A percentile compares a stretch with the other conserved stretches of the same genome.
phyloP scores from a whole-genome alignment of 2,329 filamentous ascomycete species.

The Aspergillus persii region DNA sequence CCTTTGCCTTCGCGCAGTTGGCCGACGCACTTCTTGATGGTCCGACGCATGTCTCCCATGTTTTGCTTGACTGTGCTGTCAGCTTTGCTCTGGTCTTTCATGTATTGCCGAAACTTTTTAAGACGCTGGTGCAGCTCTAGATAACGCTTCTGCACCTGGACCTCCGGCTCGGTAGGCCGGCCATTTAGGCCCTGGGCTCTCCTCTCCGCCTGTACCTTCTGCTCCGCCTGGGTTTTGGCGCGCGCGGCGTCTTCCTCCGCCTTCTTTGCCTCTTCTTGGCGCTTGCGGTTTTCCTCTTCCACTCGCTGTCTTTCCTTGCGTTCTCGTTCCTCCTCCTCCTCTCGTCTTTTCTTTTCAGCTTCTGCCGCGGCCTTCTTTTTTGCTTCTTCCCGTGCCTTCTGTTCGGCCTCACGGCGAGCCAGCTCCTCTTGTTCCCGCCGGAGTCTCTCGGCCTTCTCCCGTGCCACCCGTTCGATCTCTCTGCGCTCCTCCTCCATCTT shows the following conservation, averaged over 20 bases:
- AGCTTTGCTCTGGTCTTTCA: slow-evolving; percentile 55
- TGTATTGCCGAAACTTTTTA: slow-evolving; percentile 57
- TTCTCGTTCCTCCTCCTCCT: slow-evolving; percentile 33
- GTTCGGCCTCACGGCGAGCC: slow-evolving; percentile 40
- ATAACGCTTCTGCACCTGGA: slow-evolving; percentile 49
- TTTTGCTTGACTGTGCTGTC: slow-evolving; percentile 61
- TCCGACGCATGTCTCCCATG: slow-evolving; percentile 69
- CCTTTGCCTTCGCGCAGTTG: slow-evolving; percentile 64
- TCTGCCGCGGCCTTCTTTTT: slow-evolving; percentile 33
- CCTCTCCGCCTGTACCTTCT: slow-evolving; percentile 29
- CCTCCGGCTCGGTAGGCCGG: slow-evolving; percentile 34
- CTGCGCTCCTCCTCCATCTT: slow-evolving; percentile 37
- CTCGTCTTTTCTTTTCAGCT: slow-evolving; percentile 38
- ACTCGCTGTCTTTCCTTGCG: slow-evolving; percentile 32
- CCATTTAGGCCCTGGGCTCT: slow-evolving; percentile 28
- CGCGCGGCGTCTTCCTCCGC: slow-evolving; percentile 2
- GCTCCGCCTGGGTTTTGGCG: slow-evolving; percentile 15
- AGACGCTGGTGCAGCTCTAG: slow-evolving; percentile 64
- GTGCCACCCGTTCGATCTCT: slow-evolving; percentile 34
- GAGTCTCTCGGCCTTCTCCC: slow-evolving; percentile 31
- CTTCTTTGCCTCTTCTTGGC: slow-evolving; percentile 13
- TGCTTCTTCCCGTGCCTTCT: slow-evolving; percentile 42
- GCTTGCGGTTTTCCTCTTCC: slow-evolving; percentile 24
- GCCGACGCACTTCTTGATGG: slow-evolving; percentile 69
- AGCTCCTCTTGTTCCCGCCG: slow-evolving; percentile 37